Evolutionary conservation across 2,329 filamentous ascomycete species (phyloP).

Genomic region (Xylariales sp.): DNA sequence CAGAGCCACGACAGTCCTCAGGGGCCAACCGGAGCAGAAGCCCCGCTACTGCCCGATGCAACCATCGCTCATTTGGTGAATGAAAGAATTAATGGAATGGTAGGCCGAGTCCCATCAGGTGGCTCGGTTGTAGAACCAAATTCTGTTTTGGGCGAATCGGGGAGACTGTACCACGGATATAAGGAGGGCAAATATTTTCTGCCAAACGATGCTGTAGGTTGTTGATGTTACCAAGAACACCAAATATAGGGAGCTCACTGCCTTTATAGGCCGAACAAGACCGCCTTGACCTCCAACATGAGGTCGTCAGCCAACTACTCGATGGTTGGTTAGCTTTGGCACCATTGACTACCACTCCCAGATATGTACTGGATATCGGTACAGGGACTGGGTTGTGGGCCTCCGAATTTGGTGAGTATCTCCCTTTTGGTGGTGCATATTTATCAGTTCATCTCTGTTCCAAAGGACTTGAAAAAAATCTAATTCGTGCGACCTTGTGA

Average conservation of each 20-base stretch:
- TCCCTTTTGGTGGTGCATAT: not conserved
- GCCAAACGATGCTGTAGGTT: conserved; percentile 1
- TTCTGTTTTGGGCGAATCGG: conserved; percentile 1
- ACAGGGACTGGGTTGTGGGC: conserved; percentile 2
- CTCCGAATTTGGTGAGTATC: too few relatives aligned
- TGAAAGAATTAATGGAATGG: not conserved
- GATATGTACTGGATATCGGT: conserved; percentile 1
- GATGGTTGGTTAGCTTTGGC: conserved; percentile 1
- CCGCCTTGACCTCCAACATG: conserved; percentile 2
- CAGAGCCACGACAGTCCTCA: too few relatives aligned
- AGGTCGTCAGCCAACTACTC: not conserved
- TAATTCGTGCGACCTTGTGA: not conserved
- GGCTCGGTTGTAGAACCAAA: conserved; percentile 2
- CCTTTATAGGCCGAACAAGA: not conserved
- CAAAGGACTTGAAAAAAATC: not conserved
- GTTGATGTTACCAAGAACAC: not conserved
- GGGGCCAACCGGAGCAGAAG: too few relatives aligned
- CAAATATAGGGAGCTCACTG: not conserved
- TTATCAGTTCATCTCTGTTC: not conserved
- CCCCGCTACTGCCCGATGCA: not conserved
- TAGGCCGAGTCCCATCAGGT: not conserved
- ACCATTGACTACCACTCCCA: not conserved
- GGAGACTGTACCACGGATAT: too few relatives aligned
- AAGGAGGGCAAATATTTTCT: too few relatives aligned
- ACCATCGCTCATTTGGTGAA: not conserved